These are phyloP conservation scores for Trichophyton equinum DNA, from an alignment of 2,329 filamentous ascomycete species.

Conservation along the genomic window DNA sequence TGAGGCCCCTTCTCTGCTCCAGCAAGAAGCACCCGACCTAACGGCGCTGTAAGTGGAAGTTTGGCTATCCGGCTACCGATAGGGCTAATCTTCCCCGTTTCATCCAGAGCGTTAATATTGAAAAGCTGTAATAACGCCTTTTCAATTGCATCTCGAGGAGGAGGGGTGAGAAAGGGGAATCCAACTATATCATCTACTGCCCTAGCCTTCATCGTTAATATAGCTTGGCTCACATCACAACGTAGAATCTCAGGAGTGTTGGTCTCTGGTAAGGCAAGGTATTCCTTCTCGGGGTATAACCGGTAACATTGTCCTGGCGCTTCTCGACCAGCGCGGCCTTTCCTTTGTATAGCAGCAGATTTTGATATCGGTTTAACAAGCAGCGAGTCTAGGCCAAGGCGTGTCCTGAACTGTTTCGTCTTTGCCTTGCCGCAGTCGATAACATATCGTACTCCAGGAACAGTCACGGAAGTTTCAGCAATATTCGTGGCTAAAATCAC, in stretches of 20 bases:
- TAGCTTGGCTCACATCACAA: slow-evolving; percentile 72
- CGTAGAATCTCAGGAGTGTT: slow-evolving; percentile 82
- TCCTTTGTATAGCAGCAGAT: slow-evolving; percentile 81
- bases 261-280: slow-evolving; percentile 54
- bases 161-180: slow-evolving; percentile 77
- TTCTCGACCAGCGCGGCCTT: slow-evolving; percentile 87
- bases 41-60: slow-evolving; percentile 68
- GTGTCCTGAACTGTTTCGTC: slow-evolving; percentile 76
- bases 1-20: slow-evolving; percentile 57
- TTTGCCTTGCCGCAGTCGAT: slow-evolving; percentile 91
- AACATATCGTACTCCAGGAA: slow-evolving; percentile 82
- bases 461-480: slow-evolving; percentile 95
- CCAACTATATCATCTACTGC: slow-evolving; percentile 68
- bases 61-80: slow-evolving; percentile 65
- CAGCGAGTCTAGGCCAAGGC: slow-evolving; percentile 78
- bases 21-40: slow-evolving; percentile 72
- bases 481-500: slow-evolving; percentile 92
- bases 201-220: slow-evolving; percentile 86
- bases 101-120: slow-evolving; percentile 61
- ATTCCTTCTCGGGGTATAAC: slow-evolving; percentile 72
- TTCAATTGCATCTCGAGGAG: slow-evolving; percentile 63
- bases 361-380: slow-evolving; percentile 83
- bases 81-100: slow-evolving; percentile 59
- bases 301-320: slow-evolving; percentile 80
- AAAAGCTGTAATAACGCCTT: slow-evolving; percentile 72